Evolutionary conservation across 495 filamentous ascomycete species (phyloP).

Genomic region (Opeltia flavorubescens): DNA sequence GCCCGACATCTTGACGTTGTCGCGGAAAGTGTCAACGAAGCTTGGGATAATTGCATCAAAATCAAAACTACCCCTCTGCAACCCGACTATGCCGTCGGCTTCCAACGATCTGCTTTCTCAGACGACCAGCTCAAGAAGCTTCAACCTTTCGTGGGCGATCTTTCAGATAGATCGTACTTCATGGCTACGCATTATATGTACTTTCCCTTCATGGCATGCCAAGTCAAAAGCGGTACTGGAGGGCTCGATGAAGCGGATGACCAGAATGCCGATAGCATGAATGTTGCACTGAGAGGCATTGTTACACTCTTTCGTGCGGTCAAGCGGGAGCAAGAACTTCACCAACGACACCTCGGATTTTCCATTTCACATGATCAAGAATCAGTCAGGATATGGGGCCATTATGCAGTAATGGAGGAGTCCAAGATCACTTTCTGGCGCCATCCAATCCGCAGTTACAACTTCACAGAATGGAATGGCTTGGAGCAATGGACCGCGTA

Average conservation of each 20-base stretch:
- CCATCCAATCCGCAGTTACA: conserved; percentile 19
- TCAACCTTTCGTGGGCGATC: conserved; percentile 21
- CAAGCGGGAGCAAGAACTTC: conserved; percentile 24
- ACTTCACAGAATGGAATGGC: conserved; percentile 18
- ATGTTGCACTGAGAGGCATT: conserved; percentile 18
- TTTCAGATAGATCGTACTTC: conserved; percentile 17
- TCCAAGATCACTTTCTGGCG: conserved; percentile 12
- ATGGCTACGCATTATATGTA: conserved; percentile 28
- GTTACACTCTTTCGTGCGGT: conserved; percentile 18
- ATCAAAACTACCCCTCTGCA: conserved; percentile 23
- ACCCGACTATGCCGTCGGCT: conserved; percentile 31
- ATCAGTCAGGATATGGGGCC: conserved; percentile 16
- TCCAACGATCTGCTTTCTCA: conserved; percentile 27
- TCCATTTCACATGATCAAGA: conserved; percentile 32
- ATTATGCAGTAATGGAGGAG: conserved; percentile 18
- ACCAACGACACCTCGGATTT: conserved; percentile 30
- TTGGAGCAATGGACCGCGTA: conserved; percentile 25
- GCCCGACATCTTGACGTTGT: conserved; percentile 19
- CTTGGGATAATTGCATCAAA: conserved; percentile 25
- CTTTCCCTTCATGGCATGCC: conserved; percentile 27
- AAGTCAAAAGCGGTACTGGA: conserved; percentile 23
- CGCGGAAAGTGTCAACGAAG: conserved; percentile 29
- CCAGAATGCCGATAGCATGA: conserved; percentile 26
- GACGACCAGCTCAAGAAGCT: conserved; percentile 28
- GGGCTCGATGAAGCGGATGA: conserved; percentile 25